Evolutionary conservation across 2,329 filamentous ascomycete species (phyloP).

Genomic region (Gyromitra esculenta): DNA sequence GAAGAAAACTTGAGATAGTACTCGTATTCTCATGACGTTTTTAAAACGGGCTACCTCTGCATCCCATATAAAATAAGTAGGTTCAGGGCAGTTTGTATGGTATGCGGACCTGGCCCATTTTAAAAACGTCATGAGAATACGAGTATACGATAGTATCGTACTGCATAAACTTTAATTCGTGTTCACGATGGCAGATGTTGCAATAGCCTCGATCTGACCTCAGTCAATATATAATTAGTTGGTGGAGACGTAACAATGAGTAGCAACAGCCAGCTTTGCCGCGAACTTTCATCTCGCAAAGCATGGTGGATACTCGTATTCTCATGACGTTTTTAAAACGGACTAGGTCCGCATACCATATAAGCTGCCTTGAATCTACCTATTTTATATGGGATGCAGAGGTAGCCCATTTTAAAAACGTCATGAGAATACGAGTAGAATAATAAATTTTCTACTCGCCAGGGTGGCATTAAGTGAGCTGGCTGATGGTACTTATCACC

Average conservation of each 20-base stretch:
- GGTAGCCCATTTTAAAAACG: too few species aligned
- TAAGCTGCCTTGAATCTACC: too few species aligned
- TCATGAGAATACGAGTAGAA: not conserved
- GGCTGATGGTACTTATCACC: not conserved
- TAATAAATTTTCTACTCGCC: not conserved
- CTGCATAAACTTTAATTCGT: not conserved
- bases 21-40: too few species aligned
- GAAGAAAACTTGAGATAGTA: not conserved
- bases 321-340: too few species aligned
- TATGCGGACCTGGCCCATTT: too few species aligned
- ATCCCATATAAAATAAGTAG: too few species aligned
- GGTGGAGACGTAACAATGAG: constrained; percentile 8
- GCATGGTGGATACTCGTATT: not conserved
- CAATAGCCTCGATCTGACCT: constrained; percentile 1
- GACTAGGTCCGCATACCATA: too few species aligned
- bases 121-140: too few species aligned
- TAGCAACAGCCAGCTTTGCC: constrained; percentile 6
- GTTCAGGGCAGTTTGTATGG: too few species aligned
- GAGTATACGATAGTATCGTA: not conserved
- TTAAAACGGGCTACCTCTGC: too few species aligned
- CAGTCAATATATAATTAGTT: not conserved
- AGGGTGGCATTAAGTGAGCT: constrained; percentile 9
- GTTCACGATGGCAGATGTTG: not conserved
- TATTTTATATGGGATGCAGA: too few species aligned
- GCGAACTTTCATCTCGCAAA: constrained; percentile 7